Conservation (phyloP, 257 asterid species). For the Scutellaria barbata region DNA sequence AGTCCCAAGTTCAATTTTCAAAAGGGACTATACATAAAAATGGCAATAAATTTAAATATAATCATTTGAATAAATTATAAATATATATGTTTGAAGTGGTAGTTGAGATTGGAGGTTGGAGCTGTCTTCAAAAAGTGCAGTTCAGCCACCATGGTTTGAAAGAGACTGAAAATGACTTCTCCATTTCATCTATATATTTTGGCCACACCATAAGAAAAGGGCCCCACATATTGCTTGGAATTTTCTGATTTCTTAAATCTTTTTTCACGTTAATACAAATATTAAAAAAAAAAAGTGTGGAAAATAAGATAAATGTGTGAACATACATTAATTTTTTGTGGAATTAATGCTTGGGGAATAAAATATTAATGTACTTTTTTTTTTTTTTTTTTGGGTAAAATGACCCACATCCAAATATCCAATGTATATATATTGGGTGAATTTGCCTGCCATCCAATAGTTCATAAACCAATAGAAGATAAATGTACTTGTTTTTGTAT, state of each 20-base stretch:
- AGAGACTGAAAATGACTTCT: conserved; percentile 43
- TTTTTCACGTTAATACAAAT: background rate
- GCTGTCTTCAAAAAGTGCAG: conserved; percentile 49
- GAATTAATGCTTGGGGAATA: background rate
- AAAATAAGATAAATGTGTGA: background rate
- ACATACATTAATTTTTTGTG: background rate
- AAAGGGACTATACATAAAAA: too few species aligned
- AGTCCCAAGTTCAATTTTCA: too few species aligned
- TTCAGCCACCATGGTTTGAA: conserved; percentile 38
- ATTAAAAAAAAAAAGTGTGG: background rate
- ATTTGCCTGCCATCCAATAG: too few species aligned
- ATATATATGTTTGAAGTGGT: conserved; percentile 13
- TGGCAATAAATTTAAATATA: too few species aligned
- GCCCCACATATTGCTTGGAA: conserved; percentile 24
- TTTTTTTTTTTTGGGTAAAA: too few species aligned
- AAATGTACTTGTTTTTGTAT: background rate
- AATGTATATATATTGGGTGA: too few species aligned
- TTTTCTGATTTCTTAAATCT: conserved; percentile 9
- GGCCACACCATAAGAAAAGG: conserved; percentile 23
- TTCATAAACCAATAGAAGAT: too few species aligned
- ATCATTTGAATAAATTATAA: too few species aligned
- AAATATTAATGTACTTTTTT: too few species aligned
- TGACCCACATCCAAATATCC: too few species aligned
- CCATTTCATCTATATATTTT: conserved; percentile 9
- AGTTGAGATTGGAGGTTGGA: conserved; percentile 36